Base-by-base conservation (phyloP, 495 filamentous ascomycete species). In the Umbilicaria muhlenbergii region DNA sequence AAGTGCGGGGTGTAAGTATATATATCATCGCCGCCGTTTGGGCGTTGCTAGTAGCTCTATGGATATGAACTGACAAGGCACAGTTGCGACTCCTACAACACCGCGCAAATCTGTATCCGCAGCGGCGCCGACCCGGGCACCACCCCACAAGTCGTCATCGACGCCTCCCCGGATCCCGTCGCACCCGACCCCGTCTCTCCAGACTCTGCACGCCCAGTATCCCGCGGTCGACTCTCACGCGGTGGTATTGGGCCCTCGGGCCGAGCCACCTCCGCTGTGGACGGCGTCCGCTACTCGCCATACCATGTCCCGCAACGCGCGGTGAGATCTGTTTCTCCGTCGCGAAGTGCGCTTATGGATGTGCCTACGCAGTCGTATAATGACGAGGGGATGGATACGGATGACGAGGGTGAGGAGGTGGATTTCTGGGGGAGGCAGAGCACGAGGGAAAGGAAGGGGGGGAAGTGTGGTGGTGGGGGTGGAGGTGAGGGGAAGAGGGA, bases 61-160 rank as follows among this genome's bases (percentile, higher is more conserved):
- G 19, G 19, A 21, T 21, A 21, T 21, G 19, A 2, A 21, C 56
- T 63, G 38, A 66, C 7, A 5, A 5, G 12, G 32, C 12, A 7
- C 36, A 73, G 70, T 39, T 89, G 86, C 56, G 71, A 78, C 46
- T 87, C 82, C 5, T 91, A 87, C 54, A 92, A 93, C 56, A 93
- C 86, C 12, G 75, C 73, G 6, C 80, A 87, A 58, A 62, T 84
- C 37, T 71, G 75, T 38, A 68, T 89, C 8, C 47, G 75, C 33
- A 63, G 67, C n/a, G 65, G 58, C 12, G 53, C 63, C 34, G 49
- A 56, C 19, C 54, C 53, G n/a, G 52, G 45, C 34, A 41, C 49
- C 34, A 56, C 58, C 11, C 51, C 61, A 48, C 54, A 28, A 47
- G 14, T 44, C 52, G 50, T 5, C 46, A 38, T 15, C 43, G 39